phyloP scores from a whole-genome alignment of 371 early-diverging fungal species.

The Mortierella sp. region DNA sequence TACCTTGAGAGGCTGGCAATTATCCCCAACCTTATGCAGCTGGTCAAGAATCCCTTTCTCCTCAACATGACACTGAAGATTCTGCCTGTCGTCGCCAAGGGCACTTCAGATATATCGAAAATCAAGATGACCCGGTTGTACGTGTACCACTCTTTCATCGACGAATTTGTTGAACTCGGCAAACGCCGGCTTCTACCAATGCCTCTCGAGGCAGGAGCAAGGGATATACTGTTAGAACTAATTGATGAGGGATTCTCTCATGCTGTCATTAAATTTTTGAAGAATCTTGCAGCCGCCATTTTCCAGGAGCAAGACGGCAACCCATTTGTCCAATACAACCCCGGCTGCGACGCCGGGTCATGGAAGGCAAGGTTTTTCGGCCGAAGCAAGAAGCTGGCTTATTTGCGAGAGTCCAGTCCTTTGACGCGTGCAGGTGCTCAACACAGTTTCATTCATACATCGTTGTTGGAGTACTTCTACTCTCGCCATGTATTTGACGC shows the following conservation, averaged over 20 bases:
- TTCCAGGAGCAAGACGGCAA: not conserved
- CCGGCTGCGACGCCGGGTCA: not conserved
- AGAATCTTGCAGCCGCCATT: not conserved
- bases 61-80: not conserved
- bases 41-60: conserved; percentile 24
- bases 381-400: not conserved
- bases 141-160: not conserved
- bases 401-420: not conserved
- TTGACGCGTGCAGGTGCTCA: too few relatives aligned
- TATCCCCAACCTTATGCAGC: conserved; percentile 16
- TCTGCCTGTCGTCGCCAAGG: not conserved
- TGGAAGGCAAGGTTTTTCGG: not conserved
- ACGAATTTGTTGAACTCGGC: not conserved
- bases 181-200: not conserved
- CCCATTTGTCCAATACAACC: not conserved
- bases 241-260: not conserved
- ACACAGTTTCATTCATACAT: too few relatives aligned
- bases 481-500: too few relatives aligned
- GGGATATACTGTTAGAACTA: not conserved
- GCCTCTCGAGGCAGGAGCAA: not conserved
- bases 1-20: conserved; percentile 7
- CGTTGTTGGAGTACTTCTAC: too few relatives aligned
- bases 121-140: not conserved
- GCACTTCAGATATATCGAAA: not conserved
- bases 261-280: not conserved